phyloP scores from a whole-genome alignment of 495 filamentous ascomycete genomes.

The Daldinia vernicosa region DNA sequence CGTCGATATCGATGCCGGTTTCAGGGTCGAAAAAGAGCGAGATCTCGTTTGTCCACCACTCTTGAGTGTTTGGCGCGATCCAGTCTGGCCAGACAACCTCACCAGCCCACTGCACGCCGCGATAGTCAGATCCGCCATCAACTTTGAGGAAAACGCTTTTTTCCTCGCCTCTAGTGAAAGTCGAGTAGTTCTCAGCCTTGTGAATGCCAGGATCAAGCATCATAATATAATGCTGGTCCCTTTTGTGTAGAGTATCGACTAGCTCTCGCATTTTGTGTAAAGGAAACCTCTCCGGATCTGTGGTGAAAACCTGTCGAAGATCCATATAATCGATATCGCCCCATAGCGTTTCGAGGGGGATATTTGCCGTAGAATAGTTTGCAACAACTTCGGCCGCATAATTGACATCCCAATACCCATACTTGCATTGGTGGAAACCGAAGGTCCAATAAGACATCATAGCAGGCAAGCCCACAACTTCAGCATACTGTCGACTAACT shows the following conservation, averaged over 20 bases:
- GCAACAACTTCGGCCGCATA: slow-evolving; percentile 73
- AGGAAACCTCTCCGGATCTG: slow-evolving; percentile 78
- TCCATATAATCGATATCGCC: slow-evolving; percentile 81
- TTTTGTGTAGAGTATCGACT: slow-evolving; percentile 71
- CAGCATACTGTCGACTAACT: slow-evolving; percentile 76
- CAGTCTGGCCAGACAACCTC: slow-evolving; percentile 83
- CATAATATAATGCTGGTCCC: slow-evolving; percentile 79
- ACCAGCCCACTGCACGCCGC: slow-evolving; percentile 88
- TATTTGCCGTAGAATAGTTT: slow-evolving; percentile 73
- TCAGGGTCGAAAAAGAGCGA: slow-evolving; percentile 68
- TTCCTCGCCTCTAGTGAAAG: slow-evolving; percentile 69
- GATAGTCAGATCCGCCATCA: slow-evolving; percentile 70
- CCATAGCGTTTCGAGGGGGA: slow-evolving; percentile 83
- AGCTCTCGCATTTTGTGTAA: slow-evolving; percentile 70
- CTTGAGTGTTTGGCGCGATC: slow-evolving; percentile 71
- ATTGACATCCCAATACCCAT: slow-evolving; percentile 78
- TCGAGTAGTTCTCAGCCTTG: slow-evolving; percentile 64
- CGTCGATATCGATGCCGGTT: slow-evolving; percentile 80
- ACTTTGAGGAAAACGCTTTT: slow-evolving; percentile 70
- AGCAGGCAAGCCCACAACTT: slow-evolving; percentile 71
- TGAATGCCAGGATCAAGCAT: slow-evolving; percentile 88
- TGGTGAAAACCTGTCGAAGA: slow-evolving; percentile 69
- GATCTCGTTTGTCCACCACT: slow-evolving; percentile 80
- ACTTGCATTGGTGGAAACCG: slow-evolving; percentile 84
- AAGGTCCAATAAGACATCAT: slow-evolving; percentile 92